Conservation (phyloP, 345 rosid genomes). For the Viola odorata region DNA sequence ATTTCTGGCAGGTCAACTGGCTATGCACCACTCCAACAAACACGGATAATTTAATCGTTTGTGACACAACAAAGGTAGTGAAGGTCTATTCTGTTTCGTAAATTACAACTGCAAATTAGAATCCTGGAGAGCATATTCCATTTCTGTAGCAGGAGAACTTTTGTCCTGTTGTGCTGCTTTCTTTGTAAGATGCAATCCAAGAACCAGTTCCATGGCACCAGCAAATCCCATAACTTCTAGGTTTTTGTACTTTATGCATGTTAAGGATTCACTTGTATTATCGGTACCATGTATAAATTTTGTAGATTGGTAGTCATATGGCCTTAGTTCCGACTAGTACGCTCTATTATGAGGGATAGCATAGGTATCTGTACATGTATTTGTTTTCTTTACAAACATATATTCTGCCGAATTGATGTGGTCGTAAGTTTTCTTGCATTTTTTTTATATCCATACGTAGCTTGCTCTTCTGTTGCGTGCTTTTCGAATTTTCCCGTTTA, state of each 20-base stretch:
- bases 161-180: not conserved
- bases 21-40: conserved; percentile 73
- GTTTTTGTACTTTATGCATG: not conserved
- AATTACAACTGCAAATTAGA: conserved; percentile 2
- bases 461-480: no score
- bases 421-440: no score
- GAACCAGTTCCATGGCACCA: not conserved
- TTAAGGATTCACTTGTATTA: not conserved
- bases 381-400: no score
- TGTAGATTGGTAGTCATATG: no score
- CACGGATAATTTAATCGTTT: conserved; percentile 76
- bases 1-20: conserved; percentile 72
- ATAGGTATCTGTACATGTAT: no score
- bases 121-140: not conserved
- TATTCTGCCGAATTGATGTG: no score
- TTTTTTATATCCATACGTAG: no score
- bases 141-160: not conserved
- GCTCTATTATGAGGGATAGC: no score
- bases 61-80: conserved; percentile 86
- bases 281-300: no score
- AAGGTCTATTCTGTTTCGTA: conserved; percentile 62
- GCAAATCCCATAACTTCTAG: not conserved
- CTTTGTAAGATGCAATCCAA: not conserved
- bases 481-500: no score
- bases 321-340: no score